phyloP scores from a whole-genome alignment of 2,329 filamentous ascomycete genomes.

The Fusarium chuoi region DNA sequence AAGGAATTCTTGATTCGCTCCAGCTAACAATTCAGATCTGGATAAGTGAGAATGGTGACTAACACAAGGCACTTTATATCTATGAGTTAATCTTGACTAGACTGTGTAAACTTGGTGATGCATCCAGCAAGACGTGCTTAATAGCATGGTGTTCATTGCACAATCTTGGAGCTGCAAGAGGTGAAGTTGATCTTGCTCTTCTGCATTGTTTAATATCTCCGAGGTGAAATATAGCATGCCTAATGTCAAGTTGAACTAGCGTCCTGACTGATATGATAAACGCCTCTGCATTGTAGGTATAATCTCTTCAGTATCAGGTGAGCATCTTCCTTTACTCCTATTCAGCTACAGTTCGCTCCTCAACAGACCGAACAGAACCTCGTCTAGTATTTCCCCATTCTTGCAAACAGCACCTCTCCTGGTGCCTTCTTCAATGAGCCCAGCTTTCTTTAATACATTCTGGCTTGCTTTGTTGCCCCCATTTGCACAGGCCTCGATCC shows the following conservation, averaged over 20 bases:
- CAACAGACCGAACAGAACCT: slow-evolving; percentile 52
- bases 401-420: slow-evolving; percentile 56
- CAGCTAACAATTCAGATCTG: neutral
- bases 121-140: neutral
- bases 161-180: neutral
- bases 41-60: neutral
- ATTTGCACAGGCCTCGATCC: slow-evolving; percentile 55
- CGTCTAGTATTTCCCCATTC: slow-evolving; percentile 52
- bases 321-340: neutral
- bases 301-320: neutral
- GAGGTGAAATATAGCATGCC: neutral
- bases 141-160: neutral
- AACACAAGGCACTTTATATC: neutral
- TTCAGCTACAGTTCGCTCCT: slow-evolving; percentile 47
- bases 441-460: slow-evolving; percentile 55
- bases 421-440: slow-evolving; percentile 57
- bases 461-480: slow-evolving; percentile 54
- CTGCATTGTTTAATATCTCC: neutral
- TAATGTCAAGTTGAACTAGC: neutral
- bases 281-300: neutral
- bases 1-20: neutral
- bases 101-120: neutral
- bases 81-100: neutral
- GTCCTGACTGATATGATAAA: neutral
- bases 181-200: neutral